phyloP scores from a whole-genome alignment of 208 protist genomes.

The Crithidia bombi region DNA sequence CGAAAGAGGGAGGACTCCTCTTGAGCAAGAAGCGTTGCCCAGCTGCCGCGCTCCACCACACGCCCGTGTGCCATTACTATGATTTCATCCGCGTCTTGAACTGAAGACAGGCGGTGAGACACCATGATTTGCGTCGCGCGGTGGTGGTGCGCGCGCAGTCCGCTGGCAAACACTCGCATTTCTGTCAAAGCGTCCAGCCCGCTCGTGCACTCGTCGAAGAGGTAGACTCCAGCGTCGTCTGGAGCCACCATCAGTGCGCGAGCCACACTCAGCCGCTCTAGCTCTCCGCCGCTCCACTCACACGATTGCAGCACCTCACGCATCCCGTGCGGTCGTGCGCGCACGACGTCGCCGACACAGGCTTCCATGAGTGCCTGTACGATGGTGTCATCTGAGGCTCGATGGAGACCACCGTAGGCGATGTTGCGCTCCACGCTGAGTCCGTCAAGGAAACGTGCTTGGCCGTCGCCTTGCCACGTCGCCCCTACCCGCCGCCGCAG shows the following conservation, averaged over 20 bases:
- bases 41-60: constrained; percentile 63
- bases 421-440: constrained; percentile 64
- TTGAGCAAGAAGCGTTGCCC: constrained; percentile 42
- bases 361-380: constrained; percentile 35
- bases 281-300: constrained; percentile 74
- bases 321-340: constrained; percentile 44
- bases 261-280: constrained; percentile 66
- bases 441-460: constrained; percentile 55
- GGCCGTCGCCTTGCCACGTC: constrained; percentile 59
- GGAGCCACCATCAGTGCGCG: constrained; percentile 47
- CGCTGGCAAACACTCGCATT: constrained; percentile 34
- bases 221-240: constrained; percentile 32
- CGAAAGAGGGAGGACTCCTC: constrained; percentile 28
- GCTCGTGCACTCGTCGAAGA: constrained; percentile 78
- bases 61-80: constrained; percentile 61
- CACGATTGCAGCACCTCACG: constrained; percentile 22
- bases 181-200: constrained; percentile 72
- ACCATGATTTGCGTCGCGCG: constrained; percentile 43
- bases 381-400: constrained; percentile 32
- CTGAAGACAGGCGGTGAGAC: constrained; percentile 68
- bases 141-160: neutral
- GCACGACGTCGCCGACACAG: constrained; percentile 40
- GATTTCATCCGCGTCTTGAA: constrained; percentile 56
- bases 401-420: constrained; percentile 55
- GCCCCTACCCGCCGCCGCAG: constrained; percentile 63